Base-by-base conservation (phyloP, 2,329 filamentous ascomycete species). In the Sporothrix inflata region DNA sequence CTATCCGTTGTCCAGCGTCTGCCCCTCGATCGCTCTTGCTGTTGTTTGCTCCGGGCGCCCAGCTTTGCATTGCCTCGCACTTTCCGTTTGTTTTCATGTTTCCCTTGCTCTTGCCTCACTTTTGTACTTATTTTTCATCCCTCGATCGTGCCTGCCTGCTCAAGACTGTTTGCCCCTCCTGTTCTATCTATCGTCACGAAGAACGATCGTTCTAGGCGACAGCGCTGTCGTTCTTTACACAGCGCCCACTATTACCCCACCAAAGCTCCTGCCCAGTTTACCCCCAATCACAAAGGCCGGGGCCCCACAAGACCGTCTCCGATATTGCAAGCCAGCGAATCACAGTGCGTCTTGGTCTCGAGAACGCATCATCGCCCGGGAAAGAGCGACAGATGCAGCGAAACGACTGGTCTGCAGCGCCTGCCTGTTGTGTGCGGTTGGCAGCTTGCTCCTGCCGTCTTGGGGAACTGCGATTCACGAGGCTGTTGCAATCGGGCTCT, bases 311-410 rank as follows among this genome's bases (percentile, higher is more conserved):
- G 14, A n/a, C 19, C 14, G 40, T 12, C 38, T 27, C 40, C 65
- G 51, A 55, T 71, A 47, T 60, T 70, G 42, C n/a, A 12, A 14
- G 7, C 51, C 21, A 40, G 51, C 72, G 47, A 73, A 73, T 73
- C 72, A 73, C 60, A 60, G 53, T 34, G 34, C 61, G n/a, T 24
- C 27, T 16, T 71, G 61, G 30, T 42, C 27, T 34, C 11, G 24
- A 38, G 24, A 14, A 49, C 30, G 66, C 66, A 73, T 73, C 72
- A 72, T 72, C 42, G 72, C 30, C 34, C 21, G 40, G 71, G 72
- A 75, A 75, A 73, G 69, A 75, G 74, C 72, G 74, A 75, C 47
- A 73, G 74, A 75, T 74, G 53, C 63, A 73, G 72, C 74, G 74
- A 73, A 69, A 42, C n/a, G 12, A 38, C 16, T 34, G 19, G 61